Base-by-base conservation (phyloP, 1,284 basidiomycete species). In the Leccinum proximum region DNA sequence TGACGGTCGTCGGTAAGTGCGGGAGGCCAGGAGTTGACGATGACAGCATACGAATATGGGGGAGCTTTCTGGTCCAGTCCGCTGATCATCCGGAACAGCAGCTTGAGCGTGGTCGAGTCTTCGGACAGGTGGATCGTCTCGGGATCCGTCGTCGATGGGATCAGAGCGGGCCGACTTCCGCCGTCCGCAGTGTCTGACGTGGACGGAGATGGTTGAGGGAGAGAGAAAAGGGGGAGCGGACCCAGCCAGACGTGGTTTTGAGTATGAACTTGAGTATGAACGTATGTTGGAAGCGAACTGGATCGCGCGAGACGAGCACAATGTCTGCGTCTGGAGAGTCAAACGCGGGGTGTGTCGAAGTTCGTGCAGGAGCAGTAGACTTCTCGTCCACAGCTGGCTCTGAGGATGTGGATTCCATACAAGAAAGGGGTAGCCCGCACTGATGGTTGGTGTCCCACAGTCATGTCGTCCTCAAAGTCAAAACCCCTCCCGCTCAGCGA, bases 241-340 rank as follows among this genome's bases (percentile, higher is more conserved):
- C 74, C 81, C 87, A 87, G 33, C 82, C 81, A 2, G 86, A 88
- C 0, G 86, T 85, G n/a, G 82, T 86, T 68, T 82, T 72, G 54
- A 89, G 78, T 1, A 82, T 84, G 71, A 78, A 82, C 0, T 84
- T 82, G 65, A 86, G 86, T 14, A 87, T 77, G 22, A 77, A 59
- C 89, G 64, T 60, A 68, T 75, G 69, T 82, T 81, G 82, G 70
- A 88, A 56, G 8, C 26, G 18, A 56, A 80, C 70, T 13, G 78
- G 78, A 63, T 81, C 81, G 60, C 77, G 78, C 5, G 82, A 72
- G 57, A 72, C 75, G 1, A 85, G 72, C 16, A 87, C 74, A 22
- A 86, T 77, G 64, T 88, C 85, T 22, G 79, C 82, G 50, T 83
- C 82, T 11, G 73, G 71, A 54, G 78, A 80, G 48, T 78, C 74